Evolutionary conservation across 23 red algal species (phyloP), one percentile per base, ranked within the genome.

Genomic region (Gracilaria domingensis): DNA sequence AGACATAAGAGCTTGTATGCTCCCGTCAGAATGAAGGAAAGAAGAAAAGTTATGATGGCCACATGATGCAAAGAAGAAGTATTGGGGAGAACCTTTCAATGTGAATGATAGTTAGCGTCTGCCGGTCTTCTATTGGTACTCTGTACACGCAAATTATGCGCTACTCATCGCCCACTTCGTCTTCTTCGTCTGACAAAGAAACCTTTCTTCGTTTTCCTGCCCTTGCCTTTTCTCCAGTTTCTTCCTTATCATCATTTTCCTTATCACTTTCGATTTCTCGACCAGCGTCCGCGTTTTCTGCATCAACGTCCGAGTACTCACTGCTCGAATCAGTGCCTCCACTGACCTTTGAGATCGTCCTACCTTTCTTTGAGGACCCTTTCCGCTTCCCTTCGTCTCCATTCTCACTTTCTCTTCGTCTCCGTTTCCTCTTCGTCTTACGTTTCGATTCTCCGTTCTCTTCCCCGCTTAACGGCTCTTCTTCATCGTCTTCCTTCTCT

Each of bases 201-300:
- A 57, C 74, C 51, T 81, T 80, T 80, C 54, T 90, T 47, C 87
- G 49, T 34, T 90, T 90, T 18, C 49, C 57, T 59, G 55, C 39
- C 30, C 77, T 74, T 70, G 62, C 71, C 48, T 84, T 71, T 54
- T 74, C 48, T 32, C 58, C 36, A 28, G 13, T 61, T 33, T 48
- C 70, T 60, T 60, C 74, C 32, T 16, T 75, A 39, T 18, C 57
- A 14, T 49, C 86, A 9, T 90, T 42, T 14, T 51, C n/a, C 12
- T 6, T 30, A 36, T 49, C 56, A 32, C 36, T 28, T 0, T 61
- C 55, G 56, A 45, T n/a, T 45, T 44, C 79, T 11, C 55, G 23
- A 11, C 30, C 30, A 28, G 16, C 32, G 0, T 30, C 79, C 28
- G 20, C 11, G 8, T 35, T 66, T 28, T 66, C 79, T 34, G 7